A percentile compares a stretch with the other conserved stretches of the same genome.
These are phyloP conservation scores for Prunus kanzakura DNA, from an alignment of 306 rosid genomes.

Conservation along the genomic window DNA sequence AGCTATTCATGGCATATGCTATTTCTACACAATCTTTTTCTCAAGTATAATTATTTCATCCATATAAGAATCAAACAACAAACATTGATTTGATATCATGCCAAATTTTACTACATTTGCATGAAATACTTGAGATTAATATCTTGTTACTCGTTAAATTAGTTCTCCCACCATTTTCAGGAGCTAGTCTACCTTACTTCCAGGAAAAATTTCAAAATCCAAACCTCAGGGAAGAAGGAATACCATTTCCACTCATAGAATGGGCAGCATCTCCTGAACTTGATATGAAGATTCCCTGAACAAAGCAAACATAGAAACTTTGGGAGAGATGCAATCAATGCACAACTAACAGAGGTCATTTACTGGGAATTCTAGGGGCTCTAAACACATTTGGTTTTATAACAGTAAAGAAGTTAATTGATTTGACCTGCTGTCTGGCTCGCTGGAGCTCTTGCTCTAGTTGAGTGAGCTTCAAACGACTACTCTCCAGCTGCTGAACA, in stretches of 20 bases:
- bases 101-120: not conserved
- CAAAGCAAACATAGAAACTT: not conserved
- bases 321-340: not conserved
- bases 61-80: not conserved
- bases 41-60: not conserved
- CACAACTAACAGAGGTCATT: not conserved
- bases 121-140: not conserved
- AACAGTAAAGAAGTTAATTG: conserved; percentile 8
- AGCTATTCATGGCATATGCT: not conserved
- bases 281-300: conserved; percentile 90
- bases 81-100: not conserved
- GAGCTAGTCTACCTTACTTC: conserved; percentile 16
- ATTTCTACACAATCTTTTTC: not conserved
- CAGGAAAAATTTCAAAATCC: conserved; percentile 16
- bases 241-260: conserved; percentile 96
- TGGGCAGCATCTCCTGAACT: conserved; percentile 85
- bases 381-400: not conserved
- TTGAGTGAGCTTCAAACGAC: conserved; percentile 92
- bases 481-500: conserved; percentile 94
- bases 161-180: conserved; percentile 7
- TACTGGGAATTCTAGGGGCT: not conserved
- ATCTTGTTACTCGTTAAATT: conserved; percentile 8
- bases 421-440: conserved; percentile 87
- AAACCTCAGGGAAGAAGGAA: conserved; percentile 22
- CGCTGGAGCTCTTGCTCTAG: conserved; percentile 99